Evolutionary conservation across 108 stramenopile genomes (phyloP).

Genomic region (Cyclotella atomus): DNA sequence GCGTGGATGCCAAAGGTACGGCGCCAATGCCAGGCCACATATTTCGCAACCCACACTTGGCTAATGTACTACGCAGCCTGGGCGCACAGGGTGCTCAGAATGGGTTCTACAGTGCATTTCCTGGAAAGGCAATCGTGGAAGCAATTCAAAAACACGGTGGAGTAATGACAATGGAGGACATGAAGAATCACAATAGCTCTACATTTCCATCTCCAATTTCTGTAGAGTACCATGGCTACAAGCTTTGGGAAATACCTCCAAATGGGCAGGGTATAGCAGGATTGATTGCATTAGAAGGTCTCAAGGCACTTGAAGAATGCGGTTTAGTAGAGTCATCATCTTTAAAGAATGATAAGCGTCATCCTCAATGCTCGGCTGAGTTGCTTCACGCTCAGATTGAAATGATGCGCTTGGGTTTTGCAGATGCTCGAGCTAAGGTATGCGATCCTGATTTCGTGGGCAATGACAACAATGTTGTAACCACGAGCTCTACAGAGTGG

Average conservation of each 20-base stretch:
- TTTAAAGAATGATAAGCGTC: slow-evolving; percentile 6
- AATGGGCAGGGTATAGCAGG: slow-evolving; percentile 95
- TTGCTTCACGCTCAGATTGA: slow-evolving; percentile 81
- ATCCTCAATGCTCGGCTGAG: slow-evolving; percentile 60
- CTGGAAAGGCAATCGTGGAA: slow-evolving; percentile 88
- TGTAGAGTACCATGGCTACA: slow-evolving; percentile 71
- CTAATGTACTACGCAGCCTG: slow-evolving; percentile 79
- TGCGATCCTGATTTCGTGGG: slow-evolving; percentile 69
- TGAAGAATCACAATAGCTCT: slow-evolving; percentile 65
- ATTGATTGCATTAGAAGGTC: slow-evolving; percentile 88
- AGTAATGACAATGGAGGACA: slow-evolving; percentile 82
- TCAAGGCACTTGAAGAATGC: slow-evolving; percentile 58
- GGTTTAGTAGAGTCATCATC: slow-evolving; percentile 26
- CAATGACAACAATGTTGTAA: slow-evolving; percentile 32
- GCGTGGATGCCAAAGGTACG: slow-evolving; percentile 55
- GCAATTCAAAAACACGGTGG: slow-evolving; percentile 83
- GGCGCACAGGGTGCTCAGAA: slow-evolving; percentile 78
- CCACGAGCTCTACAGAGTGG: slow-evolving; percentile 30
- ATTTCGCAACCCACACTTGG: slow-evolving; percentile 88
- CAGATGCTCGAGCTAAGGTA: slow-evolving; percentile 79
- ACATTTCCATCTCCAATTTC: slow-evolving; percentile 81
- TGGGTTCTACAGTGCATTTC: slow-evolving; percentile 88
- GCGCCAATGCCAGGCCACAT: slow-evolving; percentile 79
- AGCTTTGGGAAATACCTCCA: slow-evolving; percentile 93
- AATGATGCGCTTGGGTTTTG: slow-evolving; percentile 93